Conservation (phyloP, 768 basidiomycete species). For the Stropharia rugosoannulata region DNA sequence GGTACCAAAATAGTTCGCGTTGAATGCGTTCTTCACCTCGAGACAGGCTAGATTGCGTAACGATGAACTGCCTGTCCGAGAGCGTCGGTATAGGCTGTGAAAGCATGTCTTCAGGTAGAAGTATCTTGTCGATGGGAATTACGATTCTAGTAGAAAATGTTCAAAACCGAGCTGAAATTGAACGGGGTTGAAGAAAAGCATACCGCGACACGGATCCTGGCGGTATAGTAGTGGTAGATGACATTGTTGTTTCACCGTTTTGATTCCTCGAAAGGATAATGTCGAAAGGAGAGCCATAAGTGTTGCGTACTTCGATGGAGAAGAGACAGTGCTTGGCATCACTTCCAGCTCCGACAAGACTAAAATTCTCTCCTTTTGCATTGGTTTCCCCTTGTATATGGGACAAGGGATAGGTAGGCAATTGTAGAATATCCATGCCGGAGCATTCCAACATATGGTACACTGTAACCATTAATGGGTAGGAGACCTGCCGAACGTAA, state of each 20-base stretch:
- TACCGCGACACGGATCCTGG: conserved; percentile 87
- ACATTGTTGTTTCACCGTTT: conserved; percentile 50
- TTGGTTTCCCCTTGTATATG: conserved; percentile 18
- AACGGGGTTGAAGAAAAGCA: conserved; percentile 15
- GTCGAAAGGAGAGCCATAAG: conserved; percentile 90
- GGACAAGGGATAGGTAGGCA: conserved; percentile 38
- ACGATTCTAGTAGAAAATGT: conserved; percentile 45
- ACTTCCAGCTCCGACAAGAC: conserved; percentile 41
- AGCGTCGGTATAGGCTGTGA: conserved; percentile 77
- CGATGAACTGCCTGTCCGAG: conserved; percentile 89
- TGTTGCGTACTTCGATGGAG: conserved; percentile 87
- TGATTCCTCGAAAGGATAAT: conserved; percentile 71
- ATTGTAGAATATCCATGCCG: conserved; percentile 77
- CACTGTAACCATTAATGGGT: conserved; percentile 90
- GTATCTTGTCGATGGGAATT: conserved; percentile 71
- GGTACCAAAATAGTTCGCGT: conserved; percentile 92
- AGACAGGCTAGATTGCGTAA: conserved; percentile 69
- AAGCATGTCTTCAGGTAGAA: conserved; percentile 55
- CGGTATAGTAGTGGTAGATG: conserved; percentile 63
- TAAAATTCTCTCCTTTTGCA: conserved; percentile 21
- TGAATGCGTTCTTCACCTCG: conserved; percentile 59
- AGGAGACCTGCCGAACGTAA: conserved; percentile 83
- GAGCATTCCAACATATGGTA: conserved; percentile 93
- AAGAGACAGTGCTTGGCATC: conserved; percentile 82
- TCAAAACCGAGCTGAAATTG: background rate